Percentiles rank a stretch among this genome's conserved stretches.
These are phyloP conservation scores for Prunus campanulata DNA, from an alignment of 306 rosid genomes.

Conservation along the genomic window DNA sequence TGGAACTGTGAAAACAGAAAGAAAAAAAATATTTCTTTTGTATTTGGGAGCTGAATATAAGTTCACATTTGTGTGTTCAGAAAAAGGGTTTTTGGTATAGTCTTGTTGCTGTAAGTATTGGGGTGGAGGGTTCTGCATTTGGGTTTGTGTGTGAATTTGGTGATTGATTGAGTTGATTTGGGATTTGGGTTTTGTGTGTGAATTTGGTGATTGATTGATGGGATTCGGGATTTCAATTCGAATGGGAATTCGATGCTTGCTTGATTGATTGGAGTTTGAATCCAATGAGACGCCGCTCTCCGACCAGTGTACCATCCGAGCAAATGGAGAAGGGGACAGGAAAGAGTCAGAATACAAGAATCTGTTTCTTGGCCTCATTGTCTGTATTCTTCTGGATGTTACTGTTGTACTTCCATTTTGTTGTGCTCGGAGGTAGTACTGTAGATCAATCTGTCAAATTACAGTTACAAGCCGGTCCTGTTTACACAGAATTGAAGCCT, in stretches of 20 bases:
- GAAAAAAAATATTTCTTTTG: background rate
- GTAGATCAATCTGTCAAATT: conserved; percentile 36
- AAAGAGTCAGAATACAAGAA: conserved; percentile 60
- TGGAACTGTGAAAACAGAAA: background rate
- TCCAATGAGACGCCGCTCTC: conserved; percentile 79
- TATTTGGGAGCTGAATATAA: conserved; percentile 2
- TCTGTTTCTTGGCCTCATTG: conserved; percentile 59
- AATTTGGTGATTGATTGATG: background rate
- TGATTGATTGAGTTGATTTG: background rate
- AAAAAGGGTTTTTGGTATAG: background rate
- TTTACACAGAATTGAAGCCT: conserved; percentile 25
- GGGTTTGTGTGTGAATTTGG: background rate
- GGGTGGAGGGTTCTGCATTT: background rate
- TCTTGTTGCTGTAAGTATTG: background rate
- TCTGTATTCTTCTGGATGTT: conserved; percentile 75
- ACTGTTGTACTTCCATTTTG: conserved; percentile 76
- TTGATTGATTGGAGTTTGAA: conserved; percentile 19
- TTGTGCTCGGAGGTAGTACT: conserved; percentile 42
- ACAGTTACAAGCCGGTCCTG: conserved; percentile 23
- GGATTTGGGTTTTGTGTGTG: conserved; percentile 3
- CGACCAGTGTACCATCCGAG: conserved; percentile 48
- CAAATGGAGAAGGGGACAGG: conserved; percentile 72
- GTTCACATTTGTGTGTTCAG: background rate
- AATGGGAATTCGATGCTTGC: conserved; percentile 22
- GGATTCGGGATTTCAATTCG: conserved; percentile 5